A percentile compares a stretch with the other conserved stretches of the same genome.
Conservation (phyloP, 768 basidiomycete species). For the Podaxis sp. region DNA sequence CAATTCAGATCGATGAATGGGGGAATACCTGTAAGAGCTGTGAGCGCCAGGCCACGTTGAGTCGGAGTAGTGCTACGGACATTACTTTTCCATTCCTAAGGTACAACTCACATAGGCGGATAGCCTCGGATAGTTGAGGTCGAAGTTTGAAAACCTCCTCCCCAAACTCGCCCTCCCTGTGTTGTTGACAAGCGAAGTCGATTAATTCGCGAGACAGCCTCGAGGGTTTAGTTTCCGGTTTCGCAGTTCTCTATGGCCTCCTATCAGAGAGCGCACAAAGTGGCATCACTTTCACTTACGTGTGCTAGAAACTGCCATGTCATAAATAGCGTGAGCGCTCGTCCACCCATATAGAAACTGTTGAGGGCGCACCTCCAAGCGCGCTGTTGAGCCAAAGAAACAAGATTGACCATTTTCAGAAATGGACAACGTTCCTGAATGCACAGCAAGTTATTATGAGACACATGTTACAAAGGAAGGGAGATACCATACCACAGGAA, state of each 20-base stretch:
- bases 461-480: neutral
- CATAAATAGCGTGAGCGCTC: slow-evolving; percentile 8
- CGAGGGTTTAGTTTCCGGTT: slow-evolving; percentile 10
- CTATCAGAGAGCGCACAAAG: neutral
- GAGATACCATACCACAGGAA: slow-evolving; percentile 27
- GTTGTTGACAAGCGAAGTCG: slow-evolving; percentile 30
- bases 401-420: slow-evolving; percentile 48
- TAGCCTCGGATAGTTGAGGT: slow-evolving; percentile 56
- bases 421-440: slow-evolving; percentile 51
- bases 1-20: slow-evolving; percentile 49
- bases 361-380: slow-evolving; percentile 52
- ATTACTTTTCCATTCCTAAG: slow-evolving; percentile 56
- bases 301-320: slow-evolving; percentile 50
- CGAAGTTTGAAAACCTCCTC: slow-evolving; percentile 42
- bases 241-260: slow-evolving; percentile 21
- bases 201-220: slow-evolving; percentile 16
- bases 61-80: slow-evolving; percentile 30
- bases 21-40: slow-evolving; percentile 39
- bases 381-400: slow-evolving; percentile 63
- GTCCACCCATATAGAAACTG: neutral
- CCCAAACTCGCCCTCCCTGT: slow-evolving; percentile 32
- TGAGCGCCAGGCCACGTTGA: neutral
- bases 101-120: slow-evolving; percentile 59
- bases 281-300: slow-evolving; percentile 27
- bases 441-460: slow-evolving; percentile 11